Evolutionary conservation across 345 rosid genomes (phyloP).

Genomic region (Ceriops tagal): DNA sequence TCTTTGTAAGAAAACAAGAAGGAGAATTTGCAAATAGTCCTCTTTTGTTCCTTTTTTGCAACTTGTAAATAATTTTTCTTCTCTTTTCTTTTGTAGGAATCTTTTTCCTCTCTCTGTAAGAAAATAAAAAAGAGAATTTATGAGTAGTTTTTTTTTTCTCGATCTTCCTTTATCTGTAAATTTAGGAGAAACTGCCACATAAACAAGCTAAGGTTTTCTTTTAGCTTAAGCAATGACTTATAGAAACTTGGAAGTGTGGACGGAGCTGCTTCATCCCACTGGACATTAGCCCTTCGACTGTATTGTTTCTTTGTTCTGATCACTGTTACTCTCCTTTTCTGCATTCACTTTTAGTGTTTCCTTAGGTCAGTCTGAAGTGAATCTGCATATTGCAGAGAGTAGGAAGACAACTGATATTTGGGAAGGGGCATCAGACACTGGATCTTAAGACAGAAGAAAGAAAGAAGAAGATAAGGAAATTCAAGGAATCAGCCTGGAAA

Average conservation of each 20-base stretch:
- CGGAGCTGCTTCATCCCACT: background rate
- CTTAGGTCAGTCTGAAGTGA: slow-evolving; percentile 18
- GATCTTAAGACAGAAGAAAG: slow-evolving; percentile 36
- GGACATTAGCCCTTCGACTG: no score
- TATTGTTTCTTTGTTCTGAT: background rate
- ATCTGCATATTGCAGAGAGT: slow-evolving; percentile 45
- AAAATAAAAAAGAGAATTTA: no score
- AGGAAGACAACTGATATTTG: slow-evolving; percentile 55
- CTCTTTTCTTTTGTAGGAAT: no score
- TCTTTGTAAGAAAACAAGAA: no score
- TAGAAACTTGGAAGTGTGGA: background rate
- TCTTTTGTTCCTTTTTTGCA: no score
- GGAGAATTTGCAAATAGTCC: no score
- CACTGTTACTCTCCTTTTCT: background rate
- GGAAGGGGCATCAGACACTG: slow-evolving; percentile 33
- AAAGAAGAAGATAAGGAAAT: slow-evolving; percentile 59
- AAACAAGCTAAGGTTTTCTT: no score
- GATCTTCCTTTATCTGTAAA: no score
- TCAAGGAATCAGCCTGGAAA: slow-evolving; percentile 96
- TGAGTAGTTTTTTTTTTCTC: no score
- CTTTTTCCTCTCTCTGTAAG: no score
- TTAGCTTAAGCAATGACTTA: background rate
- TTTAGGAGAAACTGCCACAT: no score
- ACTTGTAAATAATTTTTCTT: no score
- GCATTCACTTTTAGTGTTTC: background rate